phyloP scores from a whole-genome alignment of 1,284 basidiomycete genomes.

The Moesziomyces antarcticus region DNA sequence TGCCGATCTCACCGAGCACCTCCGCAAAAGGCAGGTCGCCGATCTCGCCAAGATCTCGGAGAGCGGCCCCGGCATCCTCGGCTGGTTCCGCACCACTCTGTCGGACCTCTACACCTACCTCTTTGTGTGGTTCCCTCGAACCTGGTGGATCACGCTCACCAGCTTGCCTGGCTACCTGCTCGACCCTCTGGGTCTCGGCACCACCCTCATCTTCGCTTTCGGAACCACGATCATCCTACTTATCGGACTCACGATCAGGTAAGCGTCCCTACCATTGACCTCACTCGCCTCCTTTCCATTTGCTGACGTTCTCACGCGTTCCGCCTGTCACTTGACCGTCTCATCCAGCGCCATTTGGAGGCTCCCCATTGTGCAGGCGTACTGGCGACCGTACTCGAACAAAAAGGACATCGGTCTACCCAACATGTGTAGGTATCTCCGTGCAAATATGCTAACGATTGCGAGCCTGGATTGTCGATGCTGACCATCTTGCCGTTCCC shows the following conservation, averaged over 20 bases:
- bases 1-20: constrained; percentile 19
- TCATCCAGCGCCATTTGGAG: constrained; percentile 29
- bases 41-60: constrained; percentile 17
- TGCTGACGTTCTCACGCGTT: not conserved
- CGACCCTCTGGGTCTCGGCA: constrained; percentile 26
- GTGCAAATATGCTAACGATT: too few species aligned
- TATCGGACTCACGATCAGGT: constrained; percentile 20
- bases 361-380: constrained; percentile 21
- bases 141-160: constrained; percentile 33
- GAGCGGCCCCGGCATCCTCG: constrained; percentile 15
- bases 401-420: constrained; percentile 27
- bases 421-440: constrained; percentile 23
- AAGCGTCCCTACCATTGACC: not conserved
- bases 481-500: not conserved
- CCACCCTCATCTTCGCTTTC: constrained; percentile 21
- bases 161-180: constrained; percentile 30
- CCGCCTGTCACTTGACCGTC: not conserved
- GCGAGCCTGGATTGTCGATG: too few species aligned
- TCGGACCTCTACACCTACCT: constrained; percentile 28
- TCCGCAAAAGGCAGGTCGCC: constrained; percentile 31
- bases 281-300: not conserved
- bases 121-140: constrained; percentile 29
- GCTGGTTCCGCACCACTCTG: constrained; percentile 19
- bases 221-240: constrained; percentile 25
- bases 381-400: constrained; percentile 20